Percentiles rank a stretch among this genome's conserved stretches.
phyloP scores from a whole-genome alignment of 192 early-diverging fungal species.

The Umbelopsis sp. region DNA sequence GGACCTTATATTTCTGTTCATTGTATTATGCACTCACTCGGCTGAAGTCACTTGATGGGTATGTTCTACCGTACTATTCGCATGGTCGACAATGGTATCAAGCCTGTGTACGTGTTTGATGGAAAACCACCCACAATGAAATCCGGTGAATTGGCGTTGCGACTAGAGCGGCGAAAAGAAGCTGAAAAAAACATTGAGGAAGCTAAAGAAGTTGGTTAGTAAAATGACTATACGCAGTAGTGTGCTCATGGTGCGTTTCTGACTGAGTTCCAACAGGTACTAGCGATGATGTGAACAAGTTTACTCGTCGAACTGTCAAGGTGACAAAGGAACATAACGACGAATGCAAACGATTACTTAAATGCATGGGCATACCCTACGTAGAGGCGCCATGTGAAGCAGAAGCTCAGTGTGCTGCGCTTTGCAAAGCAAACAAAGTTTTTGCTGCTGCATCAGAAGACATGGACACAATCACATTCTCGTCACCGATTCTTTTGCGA shows the following conservation, averaged over 20 bases:
- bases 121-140: conserved; percentile 96
- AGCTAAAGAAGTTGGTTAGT: conserved; percentile 66
- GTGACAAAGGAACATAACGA: conserved; percentile 94
- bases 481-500: conserved; percentile 84
- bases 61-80: conserved; percentile 95
- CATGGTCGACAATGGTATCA: conserved; percentile 96
- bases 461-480: conserved; percentile 98
- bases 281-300: conserved; percentile 82
- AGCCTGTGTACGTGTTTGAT: conserved; percentile 98
- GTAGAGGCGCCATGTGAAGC: conserved; percentile 96
- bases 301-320: conserved; percentile 83
- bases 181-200: conserved; percentile 70
- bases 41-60: conserved; percentile 88
- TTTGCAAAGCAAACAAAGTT: conserved; percentile 88
- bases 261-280: conserved; percentile 50
- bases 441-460: conserved; percentile 97
- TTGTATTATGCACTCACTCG: neutral
- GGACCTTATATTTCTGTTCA: neutral
- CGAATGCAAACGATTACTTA: conserved; percentile 86
- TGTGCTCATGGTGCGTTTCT: neutral
- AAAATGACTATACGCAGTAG: neutral
- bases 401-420: conserved; percentile 95
- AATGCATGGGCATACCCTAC: conserved; percentile 92
- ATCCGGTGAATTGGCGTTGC: conserved; percentile 82
- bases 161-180: conserved; percentile 71